A percentile compares a stretch with the other conserved stretches of the same genome.
Evolutionary conservation across 352 stramenopile genomes (phyloP).

Genomic region (Pythium aquatile): DNA sequence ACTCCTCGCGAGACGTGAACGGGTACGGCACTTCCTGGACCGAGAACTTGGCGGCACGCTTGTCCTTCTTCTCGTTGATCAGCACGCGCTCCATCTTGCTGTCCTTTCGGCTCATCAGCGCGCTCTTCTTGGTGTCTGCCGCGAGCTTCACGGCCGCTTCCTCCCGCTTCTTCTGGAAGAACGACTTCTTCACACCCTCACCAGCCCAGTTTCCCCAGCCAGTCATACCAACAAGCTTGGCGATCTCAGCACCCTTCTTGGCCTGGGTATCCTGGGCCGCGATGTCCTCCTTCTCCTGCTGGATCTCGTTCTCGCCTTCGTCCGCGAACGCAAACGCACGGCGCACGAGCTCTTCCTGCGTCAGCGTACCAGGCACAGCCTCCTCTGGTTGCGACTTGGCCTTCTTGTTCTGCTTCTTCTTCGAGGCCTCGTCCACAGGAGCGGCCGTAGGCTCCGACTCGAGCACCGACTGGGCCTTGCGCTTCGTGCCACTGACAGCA

Average conservation of each 20-base stretch:
- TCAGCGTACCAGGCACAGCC: conserved; percentile 28
- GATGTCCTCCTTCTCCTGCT: conserved; percentile 89
- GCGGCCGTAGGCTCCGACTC: conserved; percentile 14
- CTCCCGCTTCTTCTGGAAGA: conserved; percentile 83
- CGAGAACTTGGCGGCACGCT: conserved; percentile 83
- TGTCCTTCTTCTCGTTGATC: conserved; percentile 89
- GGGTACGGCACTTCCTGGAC: conserved; percentile 95
- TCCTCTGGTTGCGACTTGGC: conserved; percentile 31
- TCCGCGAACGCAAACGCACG: conserved; percentile 94
- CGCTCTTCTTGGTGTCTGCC: conserved; percentile 68
- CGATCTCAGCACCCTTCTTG: conserved; percentile 78
- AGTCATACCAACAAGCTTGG: conserved; percentile 78
- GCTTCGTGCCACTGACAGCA: conserved; percentile 39
- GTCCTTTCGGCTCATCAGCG: conserved; percentile 69
- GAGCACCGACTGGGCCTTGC: conserved; percentile 40
- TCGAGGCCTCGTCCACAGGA: conserved; percentile 18
- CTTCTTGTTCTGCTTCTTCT: conserved; percentile 43
- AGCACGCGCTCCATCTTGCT: conserved; percentile 65
- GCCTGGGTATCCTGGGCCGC: conserved; percentile 59
- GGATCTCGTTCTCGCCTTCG: conserved; percentile 92
- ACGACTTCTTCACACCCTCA: conserved; percentile 70
- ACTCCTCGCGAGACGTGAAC: conserved; percentile 96
- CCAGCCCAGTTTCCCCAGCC: conserved; percentile 92
- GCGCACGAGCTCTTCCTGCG: conserved; percentile 93
- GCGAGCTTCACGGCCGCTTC: conserved; percentile 69